Evolutionary conservation across 768 basidiomycete genomes (phyloP).

Genomic region (Hydnomerulius pinastri): DNA sequence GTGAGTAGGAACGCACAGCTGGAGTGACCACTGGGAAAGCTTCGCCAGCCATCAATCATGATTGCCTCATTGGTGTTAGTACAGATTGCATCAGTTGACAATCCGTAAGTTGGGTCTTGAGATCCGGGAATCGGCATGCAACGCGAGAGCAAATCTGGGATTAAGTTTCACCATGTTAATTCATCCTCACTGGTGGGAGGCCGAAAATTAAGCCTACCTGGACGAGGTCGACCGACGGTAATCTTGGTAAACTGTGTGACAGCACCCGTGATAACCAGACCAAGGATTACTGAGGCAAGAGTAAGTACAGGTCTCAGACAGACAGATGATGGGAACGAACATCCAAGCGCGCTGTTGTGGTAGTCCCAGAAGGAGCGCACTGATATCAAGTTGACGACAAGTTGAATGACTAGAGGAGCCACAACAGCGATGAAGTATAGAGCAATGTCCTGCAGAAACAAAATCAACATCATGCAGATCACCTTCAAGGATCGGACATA

Average conservation of each 20-base stretch:
- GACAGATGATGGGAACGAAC: slow-evolving; percentile 39
- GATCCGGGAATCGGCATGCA: slow-evolving; percentile 72
- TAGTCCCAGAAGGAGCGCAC: slow-evolving; percentile 89
- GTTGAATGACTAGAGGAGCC: slow-evolving; percentile 70
- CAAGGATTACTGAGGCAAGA: slow-evolving; percentile 58
- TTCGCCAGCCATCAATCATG: slow-evolving; percentile 84
- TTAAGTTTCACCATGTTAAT: not conserved
- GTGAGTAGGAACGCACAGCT: slow-evolving; percentile 55
- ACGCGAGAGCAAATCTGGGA: slow-evolving; percentile 32
- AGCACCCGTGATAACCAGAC: slow-evolving; percentile 73
- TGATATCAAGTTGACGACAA: slow-evolving; percentile 68
- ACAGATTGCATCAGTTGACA: slow-evolving; percentile 79
- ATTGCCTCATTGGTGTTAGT: slow-evolving; percentile 61
- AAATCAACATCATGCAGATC: not conserved
- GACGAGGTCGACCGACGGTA: slow-evolving; percentile 87
- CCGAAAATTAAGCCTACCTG: slow-evolving; percentile 47
- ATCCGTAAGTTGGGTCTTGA: slow-evolving; percentile 66
- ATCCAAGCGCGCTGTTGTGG: slow-evolving; percentile 61
- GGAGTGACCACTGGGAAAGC: slow-evolving; percentile 91
- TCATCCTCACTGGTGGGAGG: not conserved
- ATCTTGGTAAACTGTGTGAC: slow-evolving; percentile 86
- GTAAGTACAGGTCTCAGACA: slow-evolving; percentile 4
- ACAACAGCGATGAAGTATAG: slow-evolving; percentile 57
- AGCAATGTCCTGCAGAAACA: slow-evolving; percentile 41
- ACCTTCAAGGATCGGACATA: slow-evolving; percentile 34